Base-by-base conservation (phyloP, 2,329 filamentous ascomycete genomes). In the Aspergillus sp. region DNA sequence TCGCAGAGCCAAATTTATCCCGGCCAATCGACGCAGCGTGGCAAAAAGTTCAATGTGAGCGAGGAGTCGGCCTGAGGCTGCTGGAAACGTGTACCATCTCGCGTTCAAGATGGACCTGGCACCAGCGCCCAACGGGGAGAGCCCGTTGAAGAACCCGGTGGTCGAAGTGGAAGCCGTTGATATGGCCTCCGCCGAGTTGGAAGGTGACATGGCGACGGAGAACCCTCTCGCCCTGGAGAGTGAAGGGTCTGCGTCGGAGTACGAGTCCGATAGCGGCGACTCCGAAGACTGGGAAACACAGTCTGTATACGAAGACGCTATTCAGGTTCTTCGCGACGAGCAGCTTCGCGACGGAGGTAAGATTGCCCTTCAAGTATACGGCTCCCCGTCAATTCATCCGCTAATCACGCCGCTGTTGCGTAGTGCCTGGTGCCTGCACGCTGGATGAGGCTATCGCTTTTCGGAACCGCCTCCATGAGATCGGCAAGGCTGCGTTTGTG, bases 401-500 rank as follows among this genome's bases (percentile, higher is more conserved):
- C 35, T 38, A 38, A n/a, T 5, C 16, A 3, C 16, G 14, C 13
- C 11, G 26, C 26, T 30, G 40, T 38, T 32, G 46, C 50, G 24
- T 62, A 71, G 68, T 73, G n/a, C 69, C 81, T 35, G 79, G 80
- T 53, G 74, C 75, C 22, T 89, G 86, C 72, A 85, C 84, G 1
- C 76, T 84, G 10, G 82, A 88, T 57, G 87, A 95, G 73, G 84
- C 87, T 22, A 76, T 81, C 53, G 76, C 78, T 16, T 88, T 86
- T 66, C 85, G 88, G 59, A 81, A 86, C 62, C 81, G 88, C 57
- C 79, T 96, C 53, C 88, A 88, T 66, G 79, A 84, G 48, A 78
- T 91, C 56, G 92, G 92, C n/a, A 88, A 89, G 19, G 81, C 84
- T 55, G 81, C 86, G 55, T 95, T 96, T 69, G 84, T 89, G 65